A percentile compares a stretch with the other conserved stretches of the same genome.
These are phyloP conservation scores for Chlorella sp. DNA, from an alignment of 139 green algal genomes.

Conservation along the genomic window DNA sequence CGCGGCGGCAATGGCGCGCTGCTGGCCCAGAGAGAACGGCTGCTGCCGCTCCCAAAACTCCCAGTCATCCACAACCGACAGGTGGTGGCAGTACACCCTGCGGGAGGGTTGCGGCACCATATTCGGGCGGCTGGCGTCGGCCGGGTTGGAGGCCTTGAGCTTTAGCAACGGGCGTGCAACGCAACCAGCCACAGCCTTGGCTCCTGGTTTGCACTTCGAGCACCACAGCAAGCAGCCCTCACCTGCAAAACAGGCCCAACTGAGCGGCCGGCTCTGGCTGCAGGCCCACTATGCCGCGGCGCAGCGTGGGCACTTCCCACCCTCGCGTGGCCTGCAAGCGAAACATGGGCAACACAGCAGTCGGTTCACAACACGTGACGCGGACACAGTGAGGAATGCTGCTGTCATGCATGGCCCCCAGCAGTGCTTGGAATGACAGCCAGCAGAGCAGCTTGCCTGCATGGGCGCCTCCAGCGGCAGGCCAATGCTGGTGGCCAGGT, in stretches of 20 bases:
- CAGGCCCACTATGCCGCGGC: constrained; percentile 39
- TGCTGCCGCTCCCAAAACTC: constrained; percentile 79
- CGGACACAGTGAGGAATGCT: no score
- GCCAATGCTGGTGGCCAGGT: constrained; percentile 55
- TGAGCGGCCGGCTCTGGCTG: constrained; percentile 24
- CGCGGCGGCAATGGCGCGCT: constrained; percentile 69
- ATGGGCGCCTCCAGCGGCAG: constrained; percentile 66
- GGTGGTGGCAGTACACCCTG: constrained; percentile 67
- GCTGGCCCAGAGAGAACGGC: constrained; percentile 58
- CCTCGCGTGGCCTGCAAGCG: constrained; percentile 47
- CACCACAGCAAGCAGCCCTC: no score
- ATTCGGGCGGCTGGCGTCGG: no score
- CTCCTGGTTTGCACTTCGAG: background rate
- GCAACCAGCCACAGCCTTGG: background rate
- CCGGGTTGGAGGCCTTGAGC: no score
- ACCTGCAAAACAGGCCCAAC: constrained; percentile 75
- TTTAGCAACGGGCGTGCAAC: no score
- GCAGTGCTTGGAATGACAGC: background rate
- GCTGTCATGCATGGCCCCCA: no score
- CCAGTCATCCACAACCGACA: constrained; percentile 87
- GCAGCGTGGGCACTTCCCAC: constrained; percentile 50
- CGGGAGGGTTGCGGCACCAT: background rate
- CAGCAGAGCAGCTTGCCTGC: background rate
- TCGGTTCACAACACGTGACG: no score
- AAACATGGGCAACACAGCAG: no score